phyloP scores from a whole-genome alignment of 2,329 filamentous ascomycete genomes.

The Xylaria hypoxylon region DNA sequence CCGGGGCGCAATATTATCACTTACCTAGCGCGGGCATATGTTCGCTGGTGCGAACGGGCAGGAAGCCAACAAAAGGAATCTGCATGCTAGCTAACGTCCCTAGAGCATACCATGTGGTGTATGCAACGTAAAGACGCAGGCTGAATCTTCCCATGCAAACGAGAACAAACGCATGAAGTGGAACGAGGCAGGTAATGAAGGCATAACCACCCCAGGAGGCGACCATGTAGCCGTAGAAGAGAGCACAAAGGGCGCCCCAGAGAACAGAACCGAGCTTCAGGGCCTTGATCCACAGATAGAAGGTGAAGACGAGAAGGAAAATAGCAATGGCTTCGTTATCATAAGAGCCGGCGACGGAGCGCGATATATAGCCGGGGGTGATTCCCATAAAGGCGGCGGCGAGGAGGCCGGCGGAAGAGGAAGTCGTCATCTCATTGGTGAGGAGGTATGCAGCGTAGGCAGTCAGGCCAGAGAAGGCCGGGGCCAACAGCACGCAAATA shows the following conservation, averaged over 20 bases:
- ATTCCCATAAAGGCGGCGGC: conserved; percentile 98
- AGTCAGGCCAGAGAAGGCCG: conserved; percentile 92
- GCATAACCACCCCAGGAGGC: conserved; percentile 99
- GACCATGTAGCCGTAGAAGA: conserved; percentile 99
- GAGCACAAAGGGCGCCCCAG: conserved; percentile 92
- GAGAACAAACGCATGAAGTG: conserved; percentile 91
- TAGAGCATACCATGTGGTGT: conserved; percentile 97
- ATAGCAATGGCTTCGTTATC: conserved; percentile 99
- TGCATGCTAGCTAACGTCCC: conserved; percentile 99
- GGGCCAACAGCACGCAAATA: conserved; percentile 96
- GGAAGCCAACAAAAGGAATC: conserved; percentile 97
- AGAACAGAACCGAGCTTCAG: conserved; percentile 96
- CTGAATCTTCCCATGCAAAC: conserved; percentile 98
- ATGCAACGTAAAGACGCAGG: conserved; percentile 92
- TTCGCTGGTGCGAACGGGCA: conserved; percentile 96
- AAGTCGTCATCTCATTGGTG: conserved; percentile 97
- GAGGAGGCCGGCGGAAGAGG: conserved; percentile 91
- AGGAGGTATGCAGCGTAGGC: conserved; percentile 93
- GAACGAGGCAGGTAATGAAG: conserved; percentile 98
- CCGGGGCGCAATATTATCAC: conserved; percentile 45
- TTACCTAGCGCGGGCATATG: conserved; percentile 96
- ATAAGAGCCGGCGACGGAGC: conserved; percentile 97
- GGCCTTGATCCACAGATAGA: conserved; percentile 99
- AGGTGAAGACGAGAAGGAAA: conserved; percentile 97
- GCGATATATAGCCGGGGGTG: conserved; percentile 94